Evolutionary conservation across 1,139 yeast genomes (phyloP).

Genomic region (Fermentozyma sake): DNA sequence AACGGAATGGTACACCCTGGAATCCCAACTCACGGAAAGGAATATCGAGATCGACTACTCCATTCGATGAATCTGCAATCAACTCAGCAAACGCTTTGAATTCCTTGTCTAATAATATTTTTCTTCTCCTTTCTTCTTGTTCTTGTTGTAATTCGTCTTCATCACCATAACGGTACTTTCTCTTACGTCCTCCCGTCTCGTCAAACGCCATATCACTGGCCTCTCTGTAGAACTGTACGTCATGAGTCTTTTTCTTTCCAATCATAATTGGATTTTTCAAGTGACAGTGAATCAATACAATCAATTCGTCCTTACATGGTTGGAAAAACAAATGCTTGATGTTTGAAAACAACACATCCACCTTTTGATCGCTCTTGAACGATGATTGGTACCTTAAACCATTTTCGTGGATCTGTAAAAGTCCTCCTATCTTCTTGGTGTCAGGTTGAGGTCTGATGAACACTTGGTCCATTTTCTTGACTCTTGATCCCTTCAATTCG

Average conservation of each 20-base stretch:
- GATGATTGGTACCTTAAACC: conserved; percentile 92
- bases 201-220: conserved; percentile 96
- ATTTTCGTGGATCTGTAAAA: conserved; percentile 88
- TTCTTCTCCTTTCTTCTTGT: conserved; percentile 94
- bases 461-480: conserved; percentile 81
- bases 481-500: conserved; percentile 74
- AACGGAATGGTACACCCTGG: conserved; percentile 95
- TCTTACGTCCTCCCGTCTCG: conserved; percentile 92
- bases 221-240: conserved; percentile 93
- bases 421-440: conserved; percentile 90
- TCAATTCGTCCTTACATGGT: conserved; percentile 91
- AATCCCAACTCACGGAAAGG: conserved; percentile 96
- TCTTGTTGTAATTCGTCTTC: conserved; percentile 98
- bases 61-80: conserved; percentile 82
- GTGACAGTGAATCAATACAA: conserved; percentile 90
- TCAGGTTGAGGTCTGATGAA: conserved; percentile 95
- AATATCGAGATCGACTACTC: conserved; percentile 79
- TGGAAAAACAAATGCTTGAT: conserved; percentile 93
- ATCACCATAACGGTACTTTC: conserved; percentile 91
- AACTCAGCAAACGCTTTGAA: conserved; percentile 85
- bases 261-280: conserved; percentile 90
- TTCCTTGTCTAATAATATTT: conserved; percentile 87
- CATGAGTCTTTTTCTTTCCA: conserved; percentile 93
- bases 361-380: conserved; percentile 75
- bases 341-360: conserved; percentile 85